phyloP scores from a whole-genome alignment of 1,284 basidiomycete genomes.

The Xanthoconium separans region DNA sequence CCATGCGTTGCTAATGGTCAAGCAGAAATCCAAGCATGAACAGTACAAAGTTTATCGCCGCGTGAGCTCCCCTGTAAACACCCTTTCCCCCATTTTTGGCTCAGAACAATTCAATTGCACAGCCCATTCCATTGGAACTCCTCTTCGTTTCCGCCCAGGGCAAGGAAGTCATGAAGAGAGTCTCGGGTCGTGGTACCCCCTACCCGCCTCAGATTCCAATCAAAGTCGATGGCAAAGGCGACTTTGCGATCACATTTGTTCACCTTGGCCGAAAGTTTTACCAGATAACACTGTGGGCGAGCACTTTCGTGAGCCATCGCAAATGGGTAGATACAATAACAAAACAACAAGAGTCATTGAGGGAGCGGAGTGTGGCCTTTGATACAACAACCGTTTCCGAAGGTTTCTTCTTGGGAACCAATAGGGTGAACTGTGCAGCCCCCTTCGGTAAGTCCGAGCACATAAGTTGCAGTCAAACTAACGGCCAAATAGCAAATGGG shows the following conservation, averaged over 20 bases:
- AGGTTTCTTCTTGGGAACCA: slow-evolving; percentile 80
- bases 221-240: slow-evolving; percentile 79
- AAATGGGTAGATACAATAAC: slow-evolving; percentile 96
- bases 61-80: slow-evolving; percentile 46
- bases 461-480: slow-evolving; percentile 7
- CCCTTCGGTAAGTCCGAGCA: slow-evolving; percentile 76
- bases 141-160: slow-evolving; percentile 72
- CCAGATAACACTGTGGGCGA: slow-evolving; percentile 91
- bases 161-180: slow-evolving; percentile 46
- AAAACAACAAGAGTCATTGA: slow-evolving; percentile 85
- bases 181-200: slow-evolving; percentile 54
- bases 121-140: slow-evolving; percentile 97
- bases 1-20: slow-evolving; percentile 95
- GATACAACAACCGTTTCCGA: slow-evolving; percentile 86
- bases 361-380: slow-evolving; percentile 86
- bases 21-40: slow-evolving; percentile 91
- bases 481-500: slow-evolving; percentile 65
- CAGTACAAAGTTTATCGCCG: slow-evolving; percentile 93
- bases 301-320: slow-evolving; percentile 79
- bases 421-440: slow-evolving; percentile 92
- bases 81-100: slow-evolving; percentile 6
- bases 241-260: slow-evolving; percentile 90
- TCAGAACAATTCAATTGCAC: slow-evolving; percentile 1
- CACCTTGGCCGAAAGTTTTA: slow-evolving; percentile 95
- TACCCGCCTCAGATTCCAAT: slow-evolving; percentile 43